A percentile compares a stretch with the other conserved stretches of the same genome.
phyloP scores from a whole-genome alignment of 192 early-diverging fungal genomes.

The Geranomyces variabilis region DNA sequence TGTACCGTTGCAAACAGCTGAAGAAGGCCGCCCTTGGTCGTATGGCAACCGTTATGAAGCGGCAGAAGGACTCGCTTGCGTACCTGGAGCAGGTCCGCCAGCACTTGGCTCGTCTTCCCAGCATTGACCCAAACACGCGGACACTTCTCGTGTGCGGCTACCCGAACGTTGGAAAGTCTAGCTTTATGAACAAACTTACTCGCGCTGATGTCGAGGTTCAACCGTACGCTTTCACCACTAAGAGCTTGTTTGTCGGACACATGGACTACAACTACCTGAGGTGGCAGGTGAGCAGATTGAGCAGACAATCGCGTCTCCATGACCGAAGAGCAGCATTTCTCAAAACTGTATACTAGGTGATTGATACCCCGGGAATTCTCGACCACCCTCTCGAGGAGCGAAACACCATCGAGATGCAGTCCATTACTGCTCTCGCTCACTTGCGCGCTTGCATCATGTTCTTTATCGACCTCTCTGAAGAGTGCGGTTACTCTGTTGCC shows the following conservation, averaged over 20 bases:
- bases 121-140: slow-evolving; percentile 99
- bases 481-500: slow-evolving; percentile 95
- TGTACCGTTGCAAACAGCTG: slow-evolving; percentile 99
- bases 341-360: slow-evolving; percentile 61
- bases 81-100: slow-evolving; percentile 99
- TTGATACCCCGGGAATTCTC: slow-evolving; percentile 99
- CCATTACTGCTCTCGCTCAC: slow-evolving; percentile 98
- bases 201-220: slow-evolving; percentile 99
- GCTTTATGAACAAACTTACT: slow-evolving; percentile 99
- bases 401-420: slow-evolving; percentile 99
- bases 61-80: slow-evolving; percentile 95
- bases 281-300: slow-evolving; percentile 78
- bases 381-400: slow-evolving; percentile 99
- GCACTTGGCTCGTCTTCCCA: slow-evolving; percentile 97
- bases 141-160: slow-evolving; percentile 99
- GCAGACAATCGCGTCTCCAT: no score
- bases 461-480: slow-evolving; percentile 98
- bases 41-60: slow-evolving; percentile 99
- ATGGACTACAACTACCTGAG: slow-evolving; percentile 99
- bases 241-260: slow-evolving; percentile 99
- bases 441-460: slow-evolving; percentile 93
- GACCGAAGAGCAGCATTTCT: no score
- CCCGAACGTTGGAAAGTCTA: slow-evolving; percentile 99
- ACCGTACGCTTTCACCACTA: slow-evolving; percentile 99
- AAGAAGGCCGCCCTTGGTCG: slow-evolving; percentile 96